Percentiles rank a stretch among this genome's conserved stretches.
Evolutionary conservation across 1,284 basidiomycete species (phyloP).

Genomic region (Cryptococcus sp.): DNA sequence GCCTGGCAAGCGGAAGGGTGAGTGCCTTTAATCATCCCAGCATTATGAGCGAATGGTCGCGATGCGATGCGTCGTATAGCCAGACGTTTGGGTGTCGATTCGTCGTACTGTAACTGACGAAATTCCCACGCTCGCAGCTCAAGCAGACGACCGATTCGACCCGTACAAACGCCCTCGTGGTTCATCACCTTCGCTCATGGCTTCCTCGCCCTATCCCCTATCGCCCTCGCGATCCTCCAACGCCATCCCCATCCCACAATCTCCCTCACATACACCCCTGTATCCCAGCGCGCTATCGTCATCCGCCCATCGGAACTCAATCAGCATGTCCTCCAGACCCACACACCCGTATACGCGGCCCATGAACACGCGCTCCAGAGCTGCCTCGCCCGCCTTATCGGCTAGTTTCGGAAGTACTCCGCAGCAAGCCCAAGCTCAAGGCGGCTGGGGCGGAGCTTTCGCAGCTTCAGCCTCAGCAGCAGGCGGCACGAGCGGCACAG

Average conservation of each 20-base stretch:
- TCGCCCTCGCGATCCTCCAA: slow-evolving; percentile 36
- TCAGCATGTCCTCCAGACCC: slow-evolving; percentile 5
- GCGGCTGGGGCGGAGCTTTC: too few species aligned
- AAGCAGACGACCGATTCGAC: slow-evolving; percentile 49
- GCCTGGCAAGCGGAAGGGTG: slow-evolving; percentile 49
- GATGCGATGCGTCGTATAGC: background rate
- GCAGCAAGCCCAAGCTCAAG: too few species aligned
- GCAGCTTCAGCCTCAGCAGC: too few species aligned
- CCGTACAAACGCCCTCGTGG: slow-evolving; percentile 51
- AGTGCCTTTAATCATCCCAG: too few species aligned
- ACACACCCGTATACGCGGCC: slow-evolving; percentile 43
- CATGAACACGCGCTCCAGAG: slow-evolving; percentile 40
- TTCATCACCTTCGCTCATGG: slow-evolving; percentile 40
- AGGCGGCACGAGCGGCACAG: too few species aligned
- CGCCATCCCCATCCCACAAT: slow-evolving; percentile 43
- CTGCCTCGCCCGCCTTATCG: slow-evolving; percentile 42
- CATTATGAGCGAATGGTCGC: background rate
- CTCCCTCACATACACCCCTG: slow-evolving; percentile 36
- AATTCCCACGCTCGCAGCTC: slow-evolving; percentile 17
- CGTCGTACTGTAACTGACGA: background rate
- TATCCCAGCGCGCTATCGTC: slow-evolving; percentile 32
- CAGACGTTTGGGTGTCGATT: background rate
- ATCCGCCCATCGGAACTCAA: slow-evolving; percentile 12
- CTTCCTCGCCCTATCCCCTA: slow-evolving; percentile 29
- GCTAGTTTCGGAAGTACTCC: slow-evolving; percentile 34